phyloP scores from a whole-genome alignment of 2,329 filamentous ascomycete genomes.

The Domatiomyces catenatus region DNA sequence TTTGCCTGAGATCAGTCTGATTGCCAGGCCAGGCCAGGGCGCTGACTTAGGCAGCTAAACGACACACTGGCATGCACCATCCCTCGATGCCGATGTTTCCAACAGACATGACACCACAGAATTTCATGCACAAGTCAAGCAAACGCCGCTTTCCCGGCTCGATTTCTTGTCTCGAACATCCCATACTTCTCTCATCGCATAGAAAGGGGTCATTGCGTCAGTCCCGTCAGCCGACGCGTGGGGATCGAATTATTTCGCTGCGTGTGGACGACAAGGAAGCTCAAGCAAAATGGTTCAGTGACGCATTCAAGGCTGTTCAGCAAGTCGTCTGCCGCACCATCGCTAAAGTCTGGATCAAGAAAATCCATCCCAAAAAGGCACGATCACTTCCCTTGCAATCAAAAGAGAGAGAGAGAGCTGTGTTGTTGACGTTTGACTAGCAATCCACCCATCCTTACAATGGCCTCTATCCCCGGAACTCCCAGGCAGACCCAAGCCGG shows the following conservation, averaged over 20 bases:
- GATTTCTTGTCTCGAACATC: background rate
- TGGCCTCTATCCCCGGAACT: conserved; percentile 27
- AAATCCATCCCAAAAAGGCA: conserved; percentile 31
- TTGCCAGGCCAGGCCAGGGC: background rate
- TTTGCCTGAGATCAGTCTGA: background rate
- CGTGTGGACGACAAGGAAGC: conserved; percentile 26
- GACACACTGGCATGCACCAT: background rate
- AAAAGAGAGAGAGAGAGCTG: no score
- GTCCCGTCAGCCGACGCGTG: background rate
- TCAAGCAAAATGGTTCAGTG: conserved; percentile 26
- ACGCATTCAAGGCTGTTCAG: conserved; percentile 29
- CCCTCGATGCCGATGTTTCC: background rate
- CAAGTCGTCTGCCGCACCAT: conserved; percentile 32
- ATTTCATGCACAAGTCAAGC: background rate
- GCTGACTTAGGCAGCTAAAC: background rate
- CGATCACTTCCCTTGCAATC: background rate
- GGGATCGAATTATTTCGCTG: conserved; percentile 8
- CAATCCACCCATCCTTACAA: conserved; percentile 36
- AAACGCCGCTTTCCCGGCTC: background rate
- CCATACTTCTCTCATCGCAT: background rate
- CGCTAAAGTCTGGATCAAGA: conserved; percentile 32
- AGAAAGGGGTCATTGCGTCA: background rate
- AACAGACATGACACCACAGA: background rate
- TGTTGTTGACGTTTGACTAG: conserved; percentile 2
- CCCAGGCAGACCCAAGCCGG: conserved; percentile 27